phyloP scores from a whole-genome alignment of 2,329 filamentous ascomycete species.

The Xylogone sp. region DNA sequence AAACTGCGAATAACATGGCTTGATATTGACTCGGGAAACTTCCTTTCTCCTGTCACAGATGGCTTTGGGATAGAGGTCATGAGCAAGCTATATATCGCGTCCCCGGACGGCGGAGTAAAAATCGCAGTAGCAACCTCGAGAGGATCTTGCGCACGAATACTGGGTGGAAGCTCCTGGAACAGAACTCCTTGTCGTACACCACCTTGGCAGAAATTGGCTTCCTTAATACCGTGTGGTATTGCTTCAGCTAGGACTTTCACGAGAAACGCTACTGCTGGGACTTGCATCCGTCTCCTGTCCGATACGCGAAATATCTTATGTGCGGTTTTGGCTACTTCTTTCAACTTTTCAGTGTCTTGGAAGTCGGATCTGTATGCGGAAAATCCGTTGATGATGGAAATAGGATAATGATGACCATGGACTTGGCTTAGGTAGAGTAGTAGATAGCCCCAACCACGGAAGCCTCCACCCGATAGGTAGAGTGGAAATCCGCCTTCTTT shows the following conservation, averaged over 20 bases:
- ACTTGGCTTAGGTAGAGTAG: constrained; percentile 56
- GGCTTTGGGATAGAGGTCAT: constrained; percentile 39
- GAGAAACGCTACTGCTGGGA: constrained; percentile 65
- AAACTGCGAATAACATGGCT: constrained; percentile 49
- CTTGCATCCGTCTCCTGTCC: constrained; percentile 58
- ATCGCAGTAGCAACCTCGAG: constrained; percentile 55
- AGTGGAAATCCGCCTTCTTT: constrained; percentile 49
- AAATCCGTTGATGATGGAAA: constrained; percentile 68
- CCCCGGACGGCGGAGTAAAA: constrained; percentile 45
- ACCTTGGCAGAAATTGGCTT: constrained; percentile 67
- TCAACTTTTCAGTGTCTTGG: constrained; percentile 20
- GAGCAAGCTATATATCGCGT: constrained; percentile 44
- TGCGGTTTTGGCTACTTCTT: constrained; percentile 31
- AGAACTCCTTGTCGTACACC: constrained; percentile 66
- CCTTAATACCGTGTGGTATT: constrained; percentile 53
- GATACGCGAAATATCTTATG: constrained; percentile 57
- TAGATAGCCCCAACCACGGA: constrained; percentile 68
- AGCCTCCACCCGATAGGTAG: constrained; percentile 68
- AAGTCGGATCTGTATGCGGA: constrained; percentile 15
- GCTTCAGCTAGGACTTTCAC: constrained; percentile 59
- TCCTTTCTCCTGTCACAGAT: constrained; percentile 17
- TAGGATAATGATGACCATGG: constrained; percentile 58
- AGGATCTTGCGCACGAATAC: constrained; percentile 49
- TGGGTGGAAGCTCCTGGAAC: constrained; percentile 47
- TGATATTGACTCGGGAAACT: constrained; percentile 38